Percentiles rank a stretch among this genome's conserved stretches.
phyloP scores from a whole-genome alignment of 1,284 basidiomycete species.

The Heliocybe sulcata region DNA sequence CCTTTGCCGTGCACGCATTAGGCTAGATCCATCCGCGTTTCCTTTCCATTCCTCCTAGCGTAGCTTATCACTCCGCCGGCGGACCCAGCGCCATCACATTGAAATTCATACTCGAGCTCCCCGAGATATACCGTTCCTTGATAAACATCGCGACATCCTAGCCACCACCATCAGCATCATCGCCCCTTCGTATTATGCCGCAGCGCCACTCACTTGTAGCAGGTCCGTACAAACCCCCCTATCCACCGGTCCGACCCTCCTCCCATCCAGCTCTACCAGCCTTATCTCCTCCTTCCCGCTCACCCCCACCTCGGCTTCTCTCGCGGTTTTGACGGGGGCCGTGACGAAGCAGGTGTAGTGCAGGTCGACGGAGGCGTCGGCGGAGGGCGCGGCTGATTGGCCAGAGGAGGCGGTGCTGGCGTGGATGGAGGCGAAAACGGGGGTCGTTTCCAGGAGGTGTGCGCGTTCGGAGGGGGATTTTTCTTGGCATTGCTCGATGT shows the following conservation, averaged over 20 bases:
- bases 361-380: constrained; percentile 46
- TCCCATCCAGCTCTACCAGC: constrained; percentile 79
- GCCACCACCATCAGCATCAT: not conserved
- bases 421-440: constrained; percentile 74
- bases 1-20: no score
- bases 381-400: constrained; percentile 49
- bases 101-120: constrained; percentile 50
- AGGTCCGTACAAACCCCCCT: constrained; percentile 60
- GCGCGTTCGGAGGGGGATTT: constrained; percentile 70
- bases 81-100: constrained; percentile 56
- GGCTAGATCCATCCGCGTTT: not conserved
- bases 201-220: constrained; percentile 38
- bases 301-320: constrained; percentile 16
- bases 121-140: constrained; percentile 54
- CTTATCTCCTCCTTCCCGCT: constrained; percentile 37
- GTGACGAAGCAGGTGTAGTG: constrained; percentile 85
- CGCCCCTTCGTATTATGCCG: not conserved
- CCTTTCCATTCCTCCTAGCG: no score
- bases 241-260: constrained; percentile 71
- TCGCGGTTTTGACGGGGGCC: constrained; percentile 38
- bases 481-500: constrained; percentile 57
- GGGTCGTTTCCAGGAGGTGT: constrained; percentile 64
- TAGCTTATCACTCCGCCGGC: no score
- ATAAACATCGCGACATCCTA: constrained; percentile 69
- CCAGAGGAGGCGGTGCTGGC: constrained; percentile 60